A percentile compares a stretch with the other conserved stretches of the same genome.
Conservation (phyloP, 805 yeast species). For the Candida orba region DNA sequence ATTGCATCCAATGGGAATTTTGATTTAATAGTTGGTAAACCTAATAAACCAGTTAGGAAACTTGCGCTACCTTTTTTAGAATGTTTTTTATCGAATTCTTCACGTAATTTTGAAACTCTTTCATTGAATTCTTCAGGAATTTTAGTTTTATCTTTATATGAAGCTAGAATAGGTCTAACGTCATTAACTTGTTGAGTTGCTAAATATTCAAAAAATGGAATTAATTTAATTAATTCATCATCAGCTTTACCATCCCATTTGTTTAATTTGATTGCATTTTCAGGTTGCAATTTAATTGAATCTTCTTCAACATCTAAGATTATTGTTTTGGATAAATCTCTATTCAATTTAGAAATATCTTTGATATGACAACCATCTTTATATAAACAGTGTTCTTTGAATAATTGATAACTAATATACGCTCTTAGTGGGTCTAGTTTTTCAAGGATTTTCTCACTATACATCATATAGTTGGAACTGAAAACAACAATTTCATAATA, state of each 20-base stretch:
- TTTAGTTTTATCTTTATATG: slow-evolving; percentile 59
- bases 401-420: slow-evolving; percentile 76
- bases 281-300: slow-evolving; percentile 77
- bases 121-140: slow-evolving; percentile 74
- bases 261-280: slow-evolving; percentile 79
- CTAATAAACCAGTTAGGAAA: slow-evolving; percentile 57
- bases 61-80: slow-evolving; percentile 34
- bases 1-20: slow-evolving; percentile 73
- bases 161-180: slow-evolving; percentile 78
- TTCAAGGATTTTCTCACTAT: slow-evolving; percentile 74
- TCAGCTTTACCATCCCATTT: slow-evolving; percentile 86
- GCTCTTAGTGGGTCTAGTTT: slow-evolving; percentile 93
- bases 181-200: slow-evolving; percentile 83
- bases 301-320: slow-evolving; percentile 73
- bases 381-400: slow-evolving; percentile 80
- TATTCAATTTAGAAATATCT: slow-evolving; percentile 83
- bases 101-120: slow-evolving; percentile 72
- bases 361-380: slow-evolving; percentile 85
- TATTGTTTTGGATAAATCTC: slow-evolving; percentile 78
- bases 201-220: slow-evolving; percentile 90
- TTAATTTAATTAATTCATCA: slow-evolving; percentile 69
- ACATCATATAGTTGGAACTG: slow-evolving; percentile 77
- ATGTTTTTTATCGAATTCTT: slow-evolving; percentile 57
- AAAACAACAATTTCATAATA: slow-evolving; percentile 94
- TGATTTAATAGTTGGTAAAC: slow-evolving; percentile 43